phyloP scores from a whole-genome alignment of 306 rosid species.

The Acacia acuminata region DNA sequence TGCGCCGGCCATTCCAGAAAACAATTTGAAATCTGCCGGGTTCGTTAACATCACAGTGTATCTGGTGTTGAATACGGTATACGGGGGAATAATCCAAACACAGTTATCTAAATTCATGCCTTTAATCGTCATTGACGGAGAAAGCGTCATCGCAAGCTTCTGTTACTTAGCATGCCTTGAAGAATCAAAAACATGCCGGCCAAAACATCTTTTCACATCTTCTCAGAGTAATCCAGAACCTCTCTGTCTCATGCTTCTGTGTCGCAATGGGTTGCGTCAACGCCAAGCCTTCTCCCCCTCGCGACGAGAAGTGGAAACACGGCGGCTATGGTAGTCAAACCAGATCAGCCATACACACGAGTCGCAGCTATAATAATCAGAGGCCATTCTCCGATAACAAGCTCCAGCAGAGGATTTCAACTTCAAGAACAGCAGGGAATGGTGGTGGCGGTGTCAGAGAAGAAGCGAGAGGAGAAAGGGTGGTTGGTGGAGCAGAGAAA shows the following conservation, averaged over 20 bases:
- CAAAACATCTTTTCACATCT: background rate
- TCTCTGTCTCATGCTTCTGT: background rate
- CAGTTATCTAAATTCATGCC: background rate
- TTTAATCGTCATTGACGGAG: conserved; percentile 41
- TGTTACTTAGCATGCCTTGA: background rate
- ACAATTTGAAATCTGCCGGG: conserved; percentile 1
- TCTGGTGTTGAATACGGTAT: conserved; percentile 16
- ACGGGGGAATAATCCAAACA: conserved; percentile 12
- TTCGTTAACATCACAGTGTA: conserved; percentile 30
- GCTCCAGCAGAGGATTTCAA: background rate
- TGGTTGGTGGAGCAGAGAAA: conserved; percentile 5
- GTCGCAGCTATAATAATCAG: background rate
- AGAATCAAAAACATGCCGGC: conserved; percentile 43
- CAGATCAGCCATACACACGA: conserved; percentile 1
- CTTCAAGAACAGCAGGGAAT: background rate
- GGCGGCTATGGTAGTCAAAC: conserved; percentile 22
- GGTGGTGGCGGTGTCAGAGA: conserved; percentile 13
- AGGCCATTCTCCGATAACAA: conserved; percentile 3
- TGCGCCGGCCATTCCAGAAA: background rate
- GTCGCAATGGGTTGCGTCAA: conserved; percentile 67
- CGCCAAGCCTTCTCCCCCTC: conserved; percentile 26
- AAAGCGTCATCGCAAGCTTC: background rate
- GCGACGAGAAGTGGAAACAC: conserved; percentile 27
- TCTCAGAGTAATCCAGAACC: background rate
- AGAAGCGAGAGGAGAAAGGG: background rate